Evolutionary conservation across 495 filamentous ascomycete genomes (phyloP).

Genomic region (Neurospora cerealis): DNA sequence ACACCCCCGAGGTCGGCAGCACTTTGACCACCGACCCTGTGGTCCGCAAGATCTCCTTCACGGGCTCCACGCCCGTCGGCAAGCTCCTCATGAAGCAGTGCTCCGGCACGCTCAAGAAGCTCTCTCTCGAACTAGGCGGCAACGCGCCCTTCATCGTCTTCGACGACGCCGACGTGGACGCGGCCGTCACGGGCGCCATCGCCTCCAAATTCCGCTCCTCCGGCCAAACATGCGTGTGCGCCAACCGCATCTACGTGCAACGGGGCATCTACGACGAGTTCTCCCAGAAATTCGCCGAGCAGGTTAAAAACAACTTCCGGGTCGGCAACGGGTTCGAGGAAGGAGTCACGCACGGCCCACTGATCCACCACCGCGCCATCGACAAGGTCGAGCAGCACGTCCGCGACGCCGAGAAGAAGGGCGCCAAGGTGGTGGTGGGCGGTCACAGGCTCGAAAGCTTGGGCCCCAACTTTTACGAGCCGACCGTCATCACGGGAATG

Average conservation of each 20-base stretch:
- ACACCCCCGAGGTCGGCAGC: slow-evolving; percentile 65
- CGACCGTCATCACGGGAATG: slow-evolving; percentile 76
- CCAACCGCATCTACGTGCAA: slow-evolving; percentile 80
- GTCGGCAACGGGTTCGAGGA: slow-evolving; percentile 67
- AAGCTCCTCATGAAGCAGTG: slow-evolving; percentile 81
- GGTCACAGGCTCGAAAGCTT: slow-evolving; percentile 55
- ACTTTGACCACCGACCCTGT: slow-evolving; percentile 59
- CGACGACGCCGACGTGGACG: slow-evolving; percentile 75
- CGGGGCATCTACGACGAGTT: slow-evolving; percentile 71
- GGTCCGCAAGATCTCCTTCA: slow-evolving; percentile 82
- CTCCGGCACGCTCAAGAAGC: slow-evolving; percentile 71
- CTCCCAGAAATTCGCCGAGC: slow-evolving; percentile 51
- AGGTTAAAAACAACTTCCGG: slow-evolving; percentile 59
- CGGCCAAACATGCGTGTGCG: slow-evolving; percentile 86
- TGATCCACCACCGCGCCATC: slow-evolving; percentile 69
- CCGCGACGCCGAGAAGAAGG: slow-evolving; percentile 63
- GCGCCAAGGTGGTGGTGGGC: slow-evolving; percentile 59
- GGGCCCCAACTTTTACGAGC: slow-evolving; percentile 71
- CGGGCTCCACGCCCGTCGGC: slow-evolving; percentile 77
- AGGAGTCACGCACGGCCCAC: slow-evolving; percentile 67
- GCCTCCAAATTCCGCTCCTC: slow-evolving; percentile 76
- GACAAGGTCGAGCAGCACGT: slow-evolving; percentile 72
- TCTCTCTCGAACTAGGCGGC: slow-evolving; percentile 79
- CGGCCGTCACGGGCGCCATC: slow-evolving; percentile 65
- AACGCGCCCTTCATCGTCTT: slow-evolving; percentile 94